phyloP scores from a whole-genome alignment of 2,329 filamentous ascomycete species.

The Colletotrichum incanum region DNA sequence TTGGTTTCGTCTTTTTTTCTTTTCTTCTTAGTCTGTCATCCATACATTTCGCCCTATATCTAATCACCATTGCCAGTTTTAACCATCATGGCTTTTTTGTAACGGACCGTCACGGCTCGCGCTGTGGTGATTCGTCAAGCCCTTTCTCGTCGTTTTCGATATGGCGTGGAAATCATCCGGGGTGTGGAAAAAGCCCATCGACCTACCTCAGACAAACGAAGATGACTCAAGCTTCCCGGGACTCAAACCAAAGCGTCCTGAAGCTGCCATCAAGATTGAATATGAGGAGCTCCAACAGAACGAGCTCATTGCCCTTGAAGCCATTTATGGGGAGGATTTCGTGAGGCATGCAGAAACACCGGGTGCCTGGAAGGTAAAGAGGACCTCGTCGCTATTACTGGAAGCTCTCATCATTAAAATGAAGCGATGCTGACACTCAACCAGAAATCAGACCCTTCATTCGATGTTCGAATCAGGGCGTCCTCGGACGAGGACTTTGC shows the following conservation, averaged over 20 bases:
- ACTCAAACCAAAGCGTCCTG: slow-evolving; percentile 61
- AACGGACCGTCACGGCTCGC: slow-evolving; percentile 67
- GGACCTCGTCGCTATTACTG: slow-evolving; percentile 26
- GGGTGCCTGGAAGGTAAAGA: slow-evolving; percentile 85
- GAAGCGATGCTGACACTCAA: slow-evolving; percentile 26
- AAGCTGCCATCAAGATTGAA: slow-evolving; percentile 66
- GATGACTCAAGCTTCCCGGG: slow-evolving; percentile 68
- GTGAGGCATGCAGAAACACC: slow-evolving; percentile 79
- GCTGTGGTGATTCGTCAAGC: slow-evolving; percentile 62
- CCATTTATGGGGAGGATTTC: slow-evolving; percentile 94
- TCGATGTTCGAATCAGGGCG: slow-evolving; percentile 85
- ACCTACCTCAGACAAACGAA: slow-evolving; percentile 56
- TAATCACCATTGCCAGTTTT: slow-evolving; percentile 24
- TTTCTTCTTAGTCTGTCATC: slow-evolving; percentile 32
- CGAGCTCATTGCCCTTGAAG: slow-evolving; percentile 87
- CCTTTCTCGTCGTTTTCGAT: slow-evolving; percentile 41
- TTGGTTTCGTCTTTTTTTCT: slow-evolving; percentile 37
- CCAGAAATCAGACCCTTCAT: slow-evolving; percentile 85
- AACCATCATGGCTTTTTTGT: slow-evolving; percentile 61
- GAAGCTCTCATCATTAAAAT: slow-evolving; percentile 3
- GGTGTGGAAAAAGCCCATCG: slow-evolving; percentile 65
- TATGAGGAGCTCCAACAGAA: slow-evolving; percentile 91
- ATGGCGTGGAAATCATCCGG: slow-evolving; percentile 69
- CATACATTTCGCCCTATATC: slow-evolving; percentile 13
- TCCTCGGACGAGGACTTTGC: slow-evolving; percentile 80